Evolutionary conservation across 257 asterid species (phyloP).

Genomic region (Leptodermis oblonga): DNA sequence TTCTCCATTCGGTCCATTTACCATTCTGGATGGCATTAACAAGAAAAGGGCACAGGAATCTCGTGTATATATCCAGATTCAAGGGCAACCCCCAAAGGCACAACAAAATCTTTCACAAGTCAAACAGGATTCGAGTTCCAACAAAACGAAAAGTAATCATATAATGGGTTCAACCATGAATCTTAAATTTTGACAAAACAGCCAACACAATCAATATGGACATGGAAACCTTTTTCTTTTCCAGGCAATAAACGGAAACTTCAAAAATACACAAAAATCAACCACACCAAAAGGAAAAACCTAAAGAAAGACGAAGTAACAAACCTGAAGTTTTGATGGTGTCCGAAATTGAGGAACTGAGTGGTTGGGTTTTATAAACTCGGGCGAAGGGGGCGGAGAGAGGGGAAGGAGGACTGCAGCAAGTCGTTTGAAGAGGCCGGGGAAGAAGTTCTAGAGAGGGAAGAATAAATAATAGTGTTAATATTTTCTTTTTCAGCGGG

Average conservation of each 20-base stretch:
- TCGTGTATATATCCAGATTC: neutral
- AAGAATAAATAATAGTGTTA: no score
- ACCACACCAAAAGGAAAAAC: neutral
- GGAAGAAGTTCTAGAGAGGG: no score
- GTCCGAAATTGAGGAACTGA: no score
- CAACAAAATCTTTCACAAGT: neutral
- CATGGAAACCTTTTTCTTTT: no score
- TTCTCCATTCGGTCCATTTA: no score
- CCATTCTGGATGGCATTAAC: neutral
- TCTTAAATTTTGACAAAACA: neutral
- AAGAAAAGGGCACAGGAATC: neutral
- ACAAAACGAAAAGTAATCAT: no score
- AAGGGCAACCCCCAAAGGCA: neutral
- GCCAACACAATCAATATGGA: neutral
- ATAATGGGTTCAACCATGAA: neutral
- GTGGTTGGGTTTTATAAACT: no score
- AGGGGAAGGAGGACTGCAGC: no score
- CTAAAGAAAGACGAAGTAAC: neutral
- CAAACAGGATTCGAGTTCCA: neutral
- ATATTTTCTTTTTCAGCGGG: no score
- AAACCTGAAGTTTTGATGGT: neutral
- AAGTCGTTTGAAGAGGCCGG: no score
- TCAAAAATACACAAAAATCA: neutral
- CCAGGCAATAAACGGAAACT: no score
- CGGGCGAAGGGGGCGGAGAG: no score